Base-by-base conservation (phyloP, 495 filamentous ascomycete genomes). In the Clohesyomyces aquaticus region DNA sequence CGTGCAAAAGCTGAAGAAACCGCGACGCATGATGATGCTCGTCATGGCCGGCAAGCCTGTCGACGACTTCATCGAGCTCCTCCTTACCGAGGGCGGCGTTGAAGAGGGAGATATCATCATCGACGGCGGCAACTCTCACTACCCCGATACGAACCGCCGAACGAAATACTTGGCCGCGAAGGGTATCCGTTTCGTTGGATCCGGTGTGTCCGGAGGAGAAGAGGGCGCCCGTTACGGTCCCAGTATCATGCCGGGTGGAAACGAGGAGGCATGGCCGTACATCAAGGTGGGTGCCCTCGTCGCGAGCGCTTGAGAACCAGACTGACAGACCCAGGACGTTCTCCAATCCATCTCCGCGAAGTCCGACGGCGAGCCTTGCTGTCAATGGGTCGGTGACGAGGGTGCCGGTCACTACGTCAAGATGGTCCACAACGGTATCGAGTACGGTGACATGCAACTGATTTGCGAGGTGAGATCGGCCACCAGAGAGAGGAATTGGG, bases 371-470 rank as follows among this genome's bases (percentile, higher is more conserved):
- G 95, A 98, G 83, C 77, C 94, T 45, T 98, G 94, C 85, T 98
- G 94, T 76, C 93, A 98, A 79, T 98, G 94, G 94, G 94, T 98
- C 69, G 94, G 94, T 82, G 94, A 98, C 82, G 92, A 96, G 76
- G 94, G 94, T 83, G 88, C 94, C 75, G 94, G 94, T 63, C 94
- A 98, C 85, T 98, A 96, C 83, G 93, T 98, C 82, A 98, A 98
- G 88, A 98, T 98, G 95, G 94, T 98, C 61, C 94, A 98, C 88
- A 98, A 98, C 78, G 94, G 94, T 85, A 98, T 98, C 74, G 94
- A 98, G 81, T 98, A 98, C 75, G 94, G 94, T 87, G 94, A 98
- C 79, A 98, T 98, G 94, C 94, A 98, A 84, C 82, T 98, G 76
- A 98, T 98, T 78, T 95, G 89, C 79, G 94, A 98, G 88, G 94